Conservation (phyloP, 441 rosid genomes). For the Pelargonium fulgidum region DNA sequence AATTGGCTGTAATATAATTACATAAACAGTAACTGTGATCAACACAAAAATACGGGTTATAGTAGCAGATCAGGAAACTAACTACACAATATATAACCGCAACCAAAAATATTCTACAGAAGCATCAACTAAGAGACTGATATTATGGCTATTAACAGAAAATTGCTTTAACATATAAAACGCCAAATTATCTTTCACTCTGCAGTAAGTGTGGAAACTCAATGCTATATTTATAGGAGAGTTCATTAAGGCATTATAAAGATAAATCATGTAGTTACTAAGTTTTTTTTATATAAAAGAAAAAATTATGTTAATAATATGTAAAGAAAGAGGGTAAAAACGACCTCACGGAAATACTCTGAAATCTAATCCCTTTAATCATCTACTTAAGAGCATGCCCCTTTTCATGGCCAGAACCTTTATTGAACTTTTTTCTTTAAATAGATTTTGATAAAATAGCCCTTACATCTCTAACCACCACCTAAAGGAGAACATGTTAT, state of each 20-base stretch:
- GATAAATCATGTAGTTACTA: background rate
- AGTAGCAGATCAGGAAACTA: slow-evolving; percentile 13
- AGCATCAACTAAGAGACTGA: background rate
- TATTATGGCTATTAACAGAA: background rate
- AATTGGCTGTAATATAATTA: slow-evolving; percentile 16
- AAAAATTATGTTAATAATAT: background rate
- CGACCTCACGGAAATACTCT: background rate
- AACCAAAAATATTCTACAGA: background rate
- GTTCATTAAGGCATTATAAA: background rate
- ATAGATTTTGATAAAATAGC: too few relatives aligned
- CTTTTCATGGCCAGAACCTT: background rate
- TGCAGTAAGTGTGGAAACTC: background rate
- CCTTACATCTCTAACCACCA: too few relatives aligned
- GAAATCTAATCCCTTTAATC: background rate
- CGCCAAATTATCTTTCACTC: background rate
- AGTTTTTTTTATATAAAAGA: background rate
- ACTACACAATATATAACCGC: background rate
- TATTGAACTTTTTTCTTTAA: background rate
- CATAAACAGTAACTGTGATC: slow-evolving; percentile 13
- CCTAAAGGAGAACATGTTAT: too few relatives aligned
- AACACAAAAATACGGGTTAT: slow-evolving; percentile 3
- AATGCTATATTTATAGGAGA: background rate
- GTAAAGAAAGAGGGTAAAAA: background rate
- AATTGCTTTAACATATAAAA: slow-evolving; percentile 6
- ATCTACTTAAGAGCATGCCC: background rate